Base-by-base conservation (phyloP, 1,284 basidiomycete species). In the Pseudozyma thailandica region DNA sequence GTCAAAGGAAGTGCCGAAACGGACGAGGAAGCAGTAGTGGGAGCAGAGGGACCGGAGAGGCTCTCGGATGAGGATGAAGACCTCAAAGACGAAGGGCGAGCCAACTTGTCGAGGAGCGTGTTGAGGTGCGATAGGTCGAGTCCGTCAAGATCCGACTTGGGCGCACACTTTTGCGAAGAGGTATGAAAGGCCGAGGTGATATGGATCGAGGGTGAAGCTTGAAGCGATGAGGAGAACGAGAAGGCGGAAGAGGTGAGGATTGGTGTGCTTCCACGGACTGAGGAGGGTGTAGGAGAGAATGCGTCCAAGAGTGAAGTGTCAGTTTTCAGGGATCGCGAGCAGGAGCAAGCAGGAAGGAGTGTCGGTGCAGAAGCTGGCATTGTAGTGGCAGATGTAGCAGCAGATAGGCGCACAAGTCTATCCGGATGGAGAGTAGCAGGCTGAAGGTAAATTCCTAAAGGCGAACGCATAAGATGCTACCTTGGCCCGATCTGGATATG, bases 71-170 rank as follows among this genome's bases (percentile, higher is more conserved):
- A 45, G 18, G 61, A 51, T 6, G 49, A 28, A 3, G 69, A 59
- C 27, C 30, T 39, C 38, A 48, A 46, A 18, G 54, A 56, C 3
- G 68, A 26, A 46, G 59, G 56, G n/a, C 53, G 60, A 7, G 69
- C 50, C 21, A 74, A 39, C 43, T 66, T 61, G 53, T 49, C 59
- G 39, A 74, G 72, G 12, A 74, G 55, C 33, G 63, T 51, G 47
- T 65, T 74, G 47, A 74, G 63, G 30, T 63, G 58, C 7, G 57
- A 56, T 10, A 74, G 52, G 54, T 66, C 63, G 49, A 68, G 43
- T 21, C 37, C 45, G 20, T 39, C 23, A 20, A 43, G 31, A 50
- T 52, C 55, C 18, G 61, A 56, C 54, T 64, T 55, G 15, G 8
- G 26, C 2, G 43, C 26, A 50, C 28, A 35, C 28, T 31, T 15